Percentiles rank a stretch among this genome's conserved stretches.
These are phyloP conservation scores for Omphalea diandra DNA, from an alignment of 441 rosid genomes.

Conservation along the genomic window DNA sequence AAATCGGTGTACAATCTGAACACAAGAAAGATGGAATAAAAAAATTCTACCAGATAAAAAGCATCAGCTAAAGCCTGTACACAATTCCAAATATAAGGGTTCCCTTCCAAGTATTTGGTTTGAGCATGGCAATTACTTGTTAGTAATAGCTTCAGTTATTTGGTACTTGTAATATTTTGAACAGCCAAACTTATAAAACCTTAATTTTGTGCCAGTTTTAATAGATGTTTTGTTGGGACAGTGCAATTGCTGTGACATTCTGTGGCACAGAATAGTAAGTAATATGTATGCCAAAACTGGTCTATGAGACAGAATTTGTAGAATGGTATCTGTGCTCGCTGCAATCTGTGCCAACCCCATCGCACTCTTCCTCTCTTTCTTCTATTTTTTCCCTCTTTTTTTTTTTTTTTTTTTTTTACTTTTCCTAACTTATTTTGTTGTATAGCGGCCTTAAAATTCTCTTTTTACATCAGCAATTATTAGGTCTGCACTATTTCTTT, in stretches of 20 bases:
- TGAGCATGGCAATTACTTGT: background rate
- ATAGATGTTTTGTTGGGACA: background rate
- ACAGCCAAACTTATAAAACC: background rate
- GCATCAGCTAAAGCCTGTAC: background rate
- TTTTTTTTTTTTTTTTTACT: background rate
- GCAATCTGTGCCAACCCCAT: background rate
- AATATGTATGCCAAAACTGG: background rate
- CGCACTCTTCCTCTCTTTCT: background rate
- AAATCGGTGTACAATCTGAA: background rate
- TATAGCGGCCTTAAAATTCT: background rate
- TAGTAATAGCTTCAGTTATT: background rate
- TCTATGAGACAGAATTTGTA: background rate
- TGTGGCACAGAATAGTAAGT: background rate
- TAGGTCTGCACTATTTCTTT: conserved; percentile 12
- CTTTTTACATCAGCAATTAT: background rate
- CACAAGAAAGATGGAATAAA: background rate
- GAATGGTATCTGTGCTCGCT: background rate
- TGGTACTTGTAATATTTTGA: background rate
- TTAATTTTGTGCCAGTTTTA: background rate
- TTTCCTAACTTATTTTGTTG: background rate
- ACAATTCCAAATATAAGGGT: background rate
- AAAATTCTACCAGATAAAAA: background rate
- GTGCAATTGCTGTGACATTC: background rate
- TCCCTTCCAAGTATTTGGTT: background rate
- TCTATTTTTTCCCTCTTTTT: too few relatives aligned